Base-by-base conservation (phyloP, 2,329 filamentous ascomycete species). In the Pseudopyricularia cyperi region DNA sequence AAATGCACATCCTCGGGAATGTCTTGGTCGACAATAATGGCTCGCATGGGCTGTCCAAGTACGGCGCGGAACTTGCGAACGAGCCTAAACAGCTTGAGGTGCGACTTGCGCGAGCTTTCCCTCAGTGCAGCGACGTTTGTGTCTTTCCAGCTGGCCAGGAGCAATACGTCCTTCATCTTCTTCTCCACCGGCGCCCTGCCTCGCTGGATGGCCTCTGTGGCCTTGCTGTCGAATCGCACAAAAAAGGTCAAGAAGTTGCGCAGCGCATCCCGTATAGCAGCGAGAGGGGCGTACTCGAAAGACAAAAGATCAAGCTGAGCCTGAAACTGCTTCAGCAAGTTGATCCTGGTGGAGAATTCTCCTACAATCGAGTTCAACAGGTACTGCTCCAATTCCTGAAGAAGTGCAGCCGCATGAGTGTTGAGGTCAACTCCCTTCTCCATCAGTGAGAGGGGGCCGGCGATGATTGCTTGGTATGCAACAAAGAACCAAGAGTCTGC, bases 81-180 rank as follows among this genome's bases (percentile, higher is more conserved):
- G 34, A 95, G 74, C 59, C 87, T 87, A 70, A 95, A 95, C 2
- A 98, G 77, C 66, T 95, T 96, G 60, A 85, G 81, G 63, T 98
- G 93, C 19, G 90, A 96, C 55, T 84, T 85, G 60, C 85, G 84
- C 1, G 93, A 89, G 65, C 91, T 97, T 62, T 96, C 89, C 57
- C 84, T 80, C 15, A 98, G 71, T 1, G 89, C 87, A 48, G 85
- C 84, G 55, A 98, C 94, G 61, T 97, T 98, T 22, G 88, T 95
- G 59, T 98, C 93, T 65, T 95, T 96, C 94, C 94, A 98, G 66
- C 89, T 96, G 7, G 90, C 89, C 59, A 98, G 72, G 51, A 95
- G 80, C 15, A 98, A 77, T n/a, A 96, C 83, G 59, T 97, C 87
- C 63, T 86, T 91, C 76, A 97, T 88, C 53, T 89, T 82, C 67